Percentiles rank a stretch among this genome's conserved stretches.
Conservation (phyloP, 352 stramenopile species). For the Globisporangium emineosum region DNA sequence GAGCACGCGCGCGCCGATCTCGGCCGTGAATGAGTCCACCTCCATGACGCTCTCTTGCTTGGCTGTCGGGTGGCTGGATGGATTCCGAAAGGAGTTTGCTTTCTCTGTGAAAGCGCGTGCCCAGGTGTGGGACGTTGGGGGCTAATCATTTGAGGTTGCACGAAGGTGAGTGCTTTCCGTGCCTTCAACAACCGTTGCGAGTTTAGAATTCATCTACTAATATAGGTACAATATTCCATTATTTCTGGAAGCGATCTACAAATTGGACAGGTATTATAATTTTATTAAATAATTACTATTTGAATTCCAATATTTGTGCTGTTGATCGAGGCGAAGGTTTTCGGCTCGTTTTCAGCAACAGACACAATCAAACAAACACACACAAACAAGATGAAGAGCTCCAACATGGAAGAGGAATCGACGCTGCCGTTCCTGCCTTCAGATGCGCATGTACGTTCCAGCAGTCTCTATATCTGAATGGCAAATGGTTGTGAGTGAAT, state of each 20-base stretch:
- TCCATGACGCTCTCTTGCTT: constrained; percentile 27
- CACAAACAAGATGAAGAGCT: constrained; percentile 1
- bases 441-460: constrained; percentile 23
- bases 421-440: constrained; percentile 18
- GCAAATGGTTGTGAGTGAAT: background rate
- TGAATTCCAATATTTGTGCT: background rate
- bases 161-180: background rate
- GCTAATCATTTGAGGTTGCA: background rate
- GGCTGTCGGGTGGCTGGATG: constrained; percentile 3
- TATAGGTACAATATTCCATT: background rate
- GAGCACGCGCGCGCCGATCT: constrained; percentile 50
- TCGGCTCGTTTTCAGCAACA: background rate
- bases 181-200: background rate
- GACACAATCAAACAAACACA: background rate
- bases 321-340: background rate
- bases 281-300: background rate
- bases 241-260: background rate
- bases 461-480: background rate
- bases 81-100: constrained; percentile 1
- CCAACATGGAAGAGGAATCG: constrained; percentile 4
- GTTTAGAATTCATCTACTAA: background rate
- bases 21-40: constrained; percentile 28
- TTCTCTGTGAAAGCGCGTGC: background rate
- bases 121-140: too few relatives aligned
- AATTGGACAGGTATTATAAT: background rate